Conservation (phyloP, 1,284 basidiomycete genomes). For the Sparassis latifolia region DNA sequence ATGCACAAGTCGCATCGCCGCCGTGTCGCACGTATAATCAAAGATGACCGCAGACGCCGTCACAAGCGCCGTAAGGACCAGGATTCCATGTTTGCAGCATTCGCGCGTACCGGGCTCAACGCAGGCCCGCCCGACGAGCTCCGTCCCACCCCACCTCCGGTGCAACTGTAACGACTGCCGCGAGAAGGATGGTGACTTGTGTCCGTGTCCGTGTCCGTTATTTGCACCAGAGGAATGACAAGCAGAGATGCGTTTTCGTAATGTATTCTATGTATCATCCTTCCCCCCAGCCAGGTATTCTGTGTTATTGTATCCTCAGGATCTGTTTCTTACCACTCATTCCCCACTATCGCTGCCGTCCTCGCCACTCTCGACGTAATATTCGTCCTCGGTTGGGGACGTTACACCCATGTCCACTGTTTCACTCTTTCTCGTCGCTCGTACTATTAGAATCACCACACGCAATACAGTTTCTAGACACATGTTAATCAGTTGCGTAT, state of each 20-base stretch:
- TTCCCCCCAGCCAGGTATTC: conserved; percentile 1
- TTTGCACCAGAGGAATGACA: no score
- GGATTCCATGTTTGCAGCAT: conserved; percentile 71
- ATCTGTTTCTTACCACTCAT: conserved; percentile 3
- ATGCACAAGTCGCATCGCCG: conserved; percentile 55
- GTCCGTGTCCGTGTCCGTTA: no score
- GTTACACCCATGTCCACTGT: no score
- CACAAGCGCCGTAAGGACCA: conserved; percentile 76
- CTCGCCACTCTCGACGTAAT: no score
- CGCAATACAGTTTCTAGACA: no score
- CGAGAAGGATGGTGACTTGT: not conserved
- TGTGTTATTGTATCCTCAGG: conserved; percentile 6
- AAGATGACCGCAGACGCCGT: conserved; percentile 70
- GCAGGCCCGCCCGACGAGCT: conserved; percentile 16
- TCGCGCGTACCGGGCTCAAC: conserved; percentile 52
- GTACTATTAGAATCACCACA: no score
- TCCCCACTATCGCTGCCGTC: no score
- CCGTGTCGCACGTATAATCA: conserved; percentile 68
- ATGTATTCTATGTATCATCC: conserved; percentile 18
- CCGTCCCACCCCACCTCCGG: not conserved
- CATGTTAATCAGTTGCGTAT: no score
- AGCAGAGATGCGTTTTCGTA: not conserved
- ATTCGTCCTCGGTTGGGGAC: no score
- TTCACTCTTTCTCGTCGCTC: no score
- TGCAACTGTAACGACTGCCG: not conserved